A percentile compares a stretch with the other conserved stretches of the same genome.
phyloP scores from a whole-genome alignment of 2,329 filamentous ascomycete species.

The Alternaria gansuensis region DNA sequence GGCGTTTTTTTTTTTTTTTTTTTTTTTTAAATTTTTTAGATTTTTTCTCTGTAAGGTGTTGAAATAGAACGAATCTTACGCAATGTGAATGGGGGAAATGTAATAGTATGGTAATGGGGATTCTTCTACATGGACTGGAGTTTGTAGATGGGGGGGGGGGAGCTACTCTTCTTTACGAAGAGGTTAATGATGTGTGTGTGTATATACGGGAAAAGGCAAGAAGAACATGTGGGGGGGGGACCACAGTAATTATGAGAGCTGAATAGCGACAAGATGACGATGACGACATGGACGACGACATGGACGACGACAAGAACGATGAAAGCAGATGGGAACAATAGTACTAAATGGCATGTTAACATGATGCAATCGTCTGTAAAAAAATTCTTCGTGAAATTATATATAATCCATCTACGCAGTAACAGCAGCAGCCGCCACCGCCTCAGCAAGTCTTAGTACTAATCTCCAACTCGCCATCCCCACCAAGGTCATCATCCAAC shows the following conservation, averaged over 20 bases:
- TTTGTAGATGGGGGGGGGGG: not conserved
- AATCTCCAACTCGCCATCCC: constrained; percentile 36
- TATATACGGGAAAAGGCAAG: not conserved
- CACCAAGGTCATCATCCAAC: constrained; percentile 63
- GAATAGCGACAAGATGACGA: not conserved
- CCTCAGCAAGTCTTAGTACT: constrained; percentile 21
- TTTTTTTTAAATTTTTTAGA: too few relatives aligned
- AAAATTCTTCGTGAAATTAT: not conserved
- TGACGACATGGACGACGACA: not conserved
- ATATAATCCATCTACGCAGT: constrained; percentile 3
- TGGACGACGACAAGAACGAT: not conserved
- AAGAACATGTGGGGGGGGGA: too few relatives aligned
- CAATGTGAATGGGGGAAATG: not conserved
- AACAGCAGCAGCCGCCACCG: constrained; percentile 14
- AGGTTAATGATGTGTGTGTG: not conserved
- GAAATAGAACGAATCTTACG: constrained; percentile 1
- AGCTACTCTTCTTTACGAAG: not conserved
- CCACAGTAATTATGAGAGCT: constrained; percentile 5
- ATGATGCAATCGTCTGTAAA: too few relatives aligned
- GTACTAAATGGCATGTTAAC: too few relatives aligned
- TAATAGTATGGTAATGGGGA: constrained; percentile 7
- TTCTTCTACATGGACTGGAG: not conserved
- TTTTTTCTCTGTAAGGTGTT: too few relatives aligned
- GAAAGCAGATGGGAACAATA: not conserved
- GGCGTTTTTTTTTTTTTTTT: constrained; percentile 7